phyloP scores from a whole-genome alignment of 73 alveolate genomes.

The Tetrahymena malaccensis region DNA sequence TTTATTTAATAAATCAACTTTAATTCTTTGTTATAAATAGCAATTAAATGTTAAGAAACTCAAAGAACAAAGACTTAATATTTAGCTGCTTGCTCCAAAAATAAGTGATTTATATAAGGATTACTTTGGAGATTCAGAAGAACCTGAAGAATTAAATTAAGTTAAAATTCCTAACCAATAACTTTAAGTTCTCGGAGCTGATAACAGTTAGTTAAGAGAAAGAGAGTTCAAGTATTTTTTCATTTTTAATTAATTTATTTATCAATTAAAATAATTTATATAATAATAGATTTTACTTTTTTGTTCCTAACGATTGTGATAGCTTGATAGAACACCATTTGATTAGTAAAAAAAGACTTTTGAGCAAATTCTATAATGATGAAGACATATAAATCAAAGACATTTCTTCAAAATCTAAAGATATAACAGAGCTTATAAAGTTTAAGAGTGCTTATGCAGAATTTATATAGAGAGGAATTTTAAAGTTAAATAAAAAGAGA shows the following conservation, averaged over 20 bases:
- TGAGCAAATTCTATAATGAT: neutral
- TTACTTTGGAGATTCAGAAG: slow-evolving; percentile 17
- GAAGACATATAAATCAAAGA: neutral
- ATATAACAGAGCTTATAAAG: neutral
- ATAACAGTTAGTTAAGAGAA: neutral
- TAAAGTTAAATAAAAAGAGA: neutral
- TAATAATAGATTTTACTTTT: neutral
- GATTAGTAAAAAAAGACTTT: neutral
- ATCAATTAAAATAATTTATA: neutral
- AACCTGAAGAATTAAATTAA: neutral
- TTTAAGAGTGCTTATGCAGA: neutral
- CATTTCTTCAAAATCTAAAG: neutral
- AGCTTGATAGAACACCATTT: neutral
- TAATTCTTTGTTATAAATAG: neutral
- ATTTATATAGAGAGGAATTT: neutral
- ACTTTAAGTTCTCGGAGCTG: neutral
- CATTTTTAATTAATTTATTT: neutral
- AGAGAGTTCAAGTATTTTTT: neutral
- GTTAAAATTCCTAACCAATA: neutral
- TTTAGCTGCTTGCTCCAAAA: slow-evolving; percentile 13
- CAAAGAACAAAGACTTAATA: neutral
- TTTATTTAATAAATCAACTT: neutral
- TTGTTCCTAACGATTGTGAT: neutral
- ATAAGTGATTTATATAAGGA: neutral
- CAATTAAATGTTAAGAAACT: neutral